Base-by-base conservation (phyloP, 106 monocot genomes). In the Hemerocallis citrina region DNA sequence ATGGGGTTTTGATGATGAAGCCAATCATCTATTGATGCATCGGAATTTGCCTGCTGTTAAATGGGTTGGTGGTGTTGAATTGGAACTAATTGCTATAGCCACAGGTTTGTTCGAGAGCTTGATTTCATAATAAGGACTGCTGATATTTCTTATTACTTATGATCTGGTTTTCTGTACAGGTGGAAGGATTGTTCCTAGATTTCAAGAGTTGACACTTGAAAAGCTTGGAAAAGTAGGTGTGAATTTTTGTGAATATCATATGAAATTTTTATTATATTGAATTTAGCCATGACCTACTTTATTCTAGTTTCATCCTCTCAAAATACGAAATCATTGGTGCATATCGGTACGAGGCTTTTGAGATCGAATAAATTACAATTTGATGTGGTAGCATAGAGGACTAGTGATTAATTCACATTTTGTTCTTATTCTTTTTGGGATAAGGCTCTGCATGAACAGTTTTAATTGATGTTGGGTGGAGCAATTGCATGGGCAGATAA, bases 1-100 rank as follows among this genome's bases (percentile, higher is more conserved):
- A 52, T 98, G 96, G 96, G 96, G 96, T 31, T 98, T 98, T 68
- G 96, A 98, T 75, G 96, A 98, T 77, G 96, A 98, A 79, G 96
- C 96, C 47, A 98, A 98, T 64, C 96, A 98, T 63, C 47, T 98
- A 21, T 74, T 98, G 79, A 91, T 98, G 91, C 91, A 98, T 73
- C 67, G 84, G 19, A 88, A 98, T 59, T 68, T 98, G 27, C 96
- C 96, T 72, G 96, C 96, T 75, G 96, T 98, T 67, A 87, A 91
- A 79, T 91, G 96, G 96, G 96, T 98, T 75, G 96, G 96, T 70
- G 96, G 96, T 75, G 96, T 98, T 34, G 96, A 98, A 80, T 59
- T 98, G 60, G 96, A 98, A 48, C 73, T 98, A 68, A 98, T 98
- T 75, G 96, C 96, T 50, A 98, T 98, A 39, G 96, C 96, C 52